These are phyloP conservation scores for Globisporangium carolinianum DNA, from an alignment of 352 stramenopile genomes.

Conservation along the genomic window DNA sequence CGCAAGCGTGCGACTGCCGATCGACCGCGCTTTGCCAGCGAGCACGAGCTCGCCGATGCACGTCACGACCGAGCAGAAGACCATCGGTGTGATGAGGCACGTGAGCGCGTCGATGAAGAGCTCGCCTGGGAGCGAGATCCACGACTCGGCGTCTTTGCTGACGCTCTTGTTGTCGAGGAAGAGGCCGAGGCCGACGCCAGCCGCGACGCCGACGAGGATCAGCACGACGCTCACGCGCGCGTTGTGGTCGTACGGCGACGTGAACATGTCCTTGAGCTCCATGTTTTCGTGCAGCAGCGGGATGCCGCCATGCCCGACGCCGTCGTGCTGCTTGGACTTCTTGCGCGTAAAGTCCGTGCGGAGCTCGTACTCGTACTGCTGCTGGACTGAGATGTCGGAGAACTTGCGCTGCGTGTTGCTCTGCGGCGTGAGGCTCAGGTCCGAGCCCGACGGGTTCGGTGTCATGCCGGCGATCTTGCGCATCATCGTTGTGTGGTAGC, in stretches of 20 bases:
- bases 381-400: conserved; percentile 10
- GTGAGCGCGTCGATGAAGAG: conserved; percentile 40
- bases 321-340: conserved; percentile 9
- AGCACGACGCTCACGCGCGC: conserved; percentile 14
- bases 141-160: conserved; percentile 11
- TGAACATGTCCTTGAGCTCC: conserved; percentile 14
- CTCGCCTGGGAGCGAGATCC: conserved; percentile 27
- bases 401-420: conserved; percentile 8
- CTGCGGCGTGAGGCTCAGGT: conserved; percentile 13
- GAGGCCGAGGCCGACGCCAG: conserved; percentile 22
- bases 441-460: conserved; percentile 4
- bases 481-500: neutral
- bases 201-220: conserved; percentile 13
- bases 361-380: conserved; percentile 12
- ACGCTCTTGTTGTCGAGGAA: conserved; percentile 19
- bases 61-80: conserved; percentile 30
- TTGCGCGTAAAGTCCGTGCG: conserved; percentile 17
- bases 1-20: conserved; percentile 26
- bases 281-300: conserved; percentile 9
- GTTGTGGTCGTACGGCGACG: conserved; percentile 9
- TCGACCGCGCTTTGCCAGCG: conserved; percentile 22
- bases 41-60: conserved; percentile 27
- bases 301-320: neutral
- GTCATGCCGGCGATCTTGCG: conserved; percentile 12
- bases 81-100: conserved; percentile 36